Evolutionary conservation across 2,329 filamentous ascomycete species (phyloP).

Genomic region (Corinectria fuckeliana): DNA sequence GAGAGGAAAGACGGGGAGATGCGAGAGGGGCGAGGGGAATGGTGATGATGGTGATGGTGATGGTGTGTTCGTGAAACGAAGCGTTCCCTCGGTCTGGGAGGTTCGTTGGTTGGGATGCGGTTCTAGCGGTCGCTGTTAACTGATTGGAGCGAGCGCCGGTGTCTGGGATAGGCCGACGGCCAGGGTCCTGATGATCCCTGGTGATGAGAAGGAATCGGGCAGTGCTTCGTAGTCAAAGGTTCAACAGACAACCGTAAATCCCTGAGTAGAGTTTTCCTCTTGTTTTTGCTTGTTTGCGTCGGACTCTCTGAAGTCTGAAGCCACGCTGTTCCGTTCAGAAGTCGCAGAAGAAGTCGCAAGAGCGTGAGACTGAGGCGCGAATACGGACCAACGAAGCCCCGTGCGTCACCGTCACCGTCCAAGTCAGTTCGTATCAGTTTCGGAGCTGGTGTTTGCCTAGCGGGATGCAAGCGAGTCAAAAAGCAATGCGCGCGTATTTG

Average conservation of each 20-base stretch:
- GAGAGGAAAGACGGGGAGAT: conserved; percentile 19
- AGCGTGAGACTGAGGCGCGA: neutral
- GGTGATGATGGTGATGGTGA: conserved; percentile 4
- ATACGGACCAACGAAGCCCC: conserved; percentile 23
- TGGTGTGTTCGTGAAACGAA: conserved; percentile 23
- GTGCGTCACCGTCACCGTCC: conserved; percentile 29
- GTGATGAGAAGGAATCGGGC: conserved; percentile 4
- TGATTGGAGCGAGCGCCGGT: conserved; percentile 36
- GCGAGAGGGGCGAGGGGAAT: conserved; percentile 11
- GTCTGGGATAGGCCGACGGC: conserved; percentile 31
- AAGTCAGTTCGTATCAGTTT: conserved; percentile 11
- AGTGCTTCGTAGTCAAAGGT: no score
- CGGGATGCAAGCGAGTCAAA: conserved; percentile 3
- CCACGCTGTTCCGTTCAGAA: neutral
- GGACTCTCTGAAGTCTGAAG: neutral
- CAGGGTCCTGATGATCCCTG: conserved; percentile 31
- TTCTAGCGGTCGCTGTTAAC: conserved; percentile 23
- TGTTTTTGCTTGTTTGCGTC: neutral
- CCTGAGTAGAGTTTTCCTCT: neutral
- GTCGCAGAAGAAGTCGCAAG: neutral
- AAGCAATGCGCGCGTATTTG: neutral
- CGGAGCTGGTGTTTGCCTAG: neutral
- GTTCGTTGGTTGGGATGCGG: conserved; percentile 30
- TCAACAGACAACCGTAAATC: conserved; percentile 1
- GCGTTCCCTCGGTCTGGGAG: conserved; percentile 3